Conservation (phyloP, 768 basidiomycete genomes). For the Panaeolus cyanescens region DNA sequence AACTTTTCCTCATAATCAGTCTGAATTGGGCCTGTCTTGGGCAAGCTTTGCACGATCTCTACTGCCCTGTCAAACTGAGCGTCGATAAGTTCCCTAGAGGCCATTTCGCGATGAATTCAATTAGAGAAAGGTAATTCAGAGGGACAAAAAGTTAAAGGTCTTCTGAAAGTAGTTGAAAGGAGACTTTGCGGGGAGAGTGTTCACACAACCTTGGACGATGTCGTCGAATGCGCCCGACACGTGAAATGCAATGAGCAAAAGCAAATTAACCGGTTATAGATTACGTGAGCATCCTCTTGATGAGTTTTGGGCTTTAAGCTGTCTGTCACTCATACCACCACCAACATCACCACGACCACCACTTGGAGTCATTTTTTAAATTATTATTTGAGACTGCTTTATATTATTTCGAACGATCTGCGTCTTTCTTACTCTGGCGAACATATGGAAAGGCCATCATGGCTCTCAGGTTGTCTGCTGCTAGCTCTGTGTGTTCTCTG, state of each 20-base stretch:
- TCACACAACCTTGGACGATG: slow-evolving; percentile 1
- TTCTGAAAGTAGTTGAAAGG: neutral
- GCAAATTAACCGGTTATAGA: neutral
- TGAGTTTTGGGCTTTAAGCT: neutral
- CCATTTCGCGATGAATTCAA: slow-evolving; percentile 41
- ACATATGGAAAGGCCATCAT: too few species aligned
- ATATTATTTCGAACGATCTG: too few species aligned
- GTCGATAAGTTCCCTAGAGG: slow-evolving; percentile 68
- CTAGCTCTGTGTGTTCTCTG: too few species aligned
- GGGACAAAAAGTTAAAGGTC: neutral
- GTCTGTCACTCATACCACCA: neutral
- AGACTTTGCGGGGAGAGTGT: neutral
- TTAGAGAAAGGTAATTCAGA: neutral
- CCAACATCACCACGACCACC: neutral
- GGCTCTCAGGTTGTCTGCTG: too few species aligned
- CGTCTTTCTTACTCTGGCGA: too few species aligned
- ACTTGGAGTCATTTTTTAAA: too few species aligned
- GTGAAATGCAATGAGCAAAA: neutral
- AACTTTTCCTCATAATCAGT: slow-evolving; percentile 96
- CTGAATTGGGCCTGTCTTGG: slow-evolving; percentile 94
- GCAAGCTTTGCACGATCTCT: slow-evolving; percentile 89
- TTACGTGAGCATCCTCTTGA: neutral
- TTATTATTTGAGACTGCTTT: too few species aligned
- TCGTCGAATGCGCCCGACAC: neutral
- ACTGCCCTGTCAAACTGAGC: slow-evolving; percentile 93